These are phyloP conservation scores for Gaertneriomyces semiglobifer DNA, from an alignment of 192 early-diverging fungal species.

Conservation along the genomic window DNA sequence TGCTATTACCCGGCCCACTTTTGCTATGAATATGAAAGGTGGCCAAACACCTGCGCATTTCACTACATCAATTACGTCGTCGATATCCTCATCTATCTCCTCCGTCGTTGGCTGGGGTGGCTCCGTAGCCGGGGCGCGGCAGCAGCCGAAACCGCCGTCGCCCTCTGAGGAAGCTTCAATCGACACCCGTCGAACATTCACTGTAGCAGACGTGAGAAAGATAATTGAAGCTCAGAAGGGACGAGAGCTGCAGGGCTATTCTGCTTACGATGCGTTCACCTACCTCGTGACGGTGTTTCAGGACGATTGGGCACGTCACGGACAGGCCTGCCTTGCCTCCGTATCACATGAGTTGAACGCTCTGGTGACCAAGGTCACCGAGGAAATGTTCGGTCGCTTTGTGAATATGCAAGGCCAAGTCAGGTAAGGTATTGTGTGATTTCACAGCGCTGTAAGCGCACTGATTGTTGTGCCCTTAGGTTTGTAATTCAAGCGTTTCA, in stretches of 20 bases:
- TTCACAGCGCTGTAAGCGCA: not conserved
- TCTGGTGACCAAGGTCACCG: constrained; percentile 37
- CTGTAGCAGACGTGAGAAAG: constrained; percentile 32
- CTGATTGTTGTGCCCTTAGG: constrained; percentile 9
- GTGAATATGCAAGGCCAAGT: constrained; percentile 43
- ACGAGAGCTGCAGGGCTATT: constrained; percentile 44
- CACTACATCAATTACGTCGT: constrained; percentile 22
- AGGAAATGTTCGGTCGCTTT: constrained; percentile 48
- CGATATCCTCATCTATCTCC: constrained; percentile 33
- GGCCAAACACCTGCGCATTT: constrained; percentile 7
- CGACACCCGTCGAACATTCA: constrained; percentile 27
- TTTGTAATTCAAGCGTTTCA: constrained; percentile 44
- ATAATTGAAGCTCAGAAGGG: constrained; percentile 45
- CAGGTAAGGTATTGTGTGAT: constrained; percentile 24
- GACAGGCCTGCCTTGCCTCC: constrained; percentile 28
- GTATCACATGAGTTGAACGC: constrained; percentile 36
- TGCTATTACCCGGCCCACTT: constrained; percentile 30
- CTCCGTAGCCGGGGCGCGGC: not conserved
- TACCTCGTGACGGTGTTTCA: constrained; percentile 38
- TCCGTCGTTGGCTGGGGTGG: constrained; percentile 29
- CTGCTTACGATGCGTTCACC: constrained; percentile 43
- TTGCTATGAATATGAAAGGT: constrained; percentile 28
- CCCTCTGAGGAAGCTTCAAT: not conserved
- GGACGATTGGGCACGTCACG: constrained; percentile 41
- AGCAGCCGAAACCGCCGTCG: not conserved